Conservation (phyloP, 192 early-diverging fungal genomes). For the Podila horticola region DNA sequence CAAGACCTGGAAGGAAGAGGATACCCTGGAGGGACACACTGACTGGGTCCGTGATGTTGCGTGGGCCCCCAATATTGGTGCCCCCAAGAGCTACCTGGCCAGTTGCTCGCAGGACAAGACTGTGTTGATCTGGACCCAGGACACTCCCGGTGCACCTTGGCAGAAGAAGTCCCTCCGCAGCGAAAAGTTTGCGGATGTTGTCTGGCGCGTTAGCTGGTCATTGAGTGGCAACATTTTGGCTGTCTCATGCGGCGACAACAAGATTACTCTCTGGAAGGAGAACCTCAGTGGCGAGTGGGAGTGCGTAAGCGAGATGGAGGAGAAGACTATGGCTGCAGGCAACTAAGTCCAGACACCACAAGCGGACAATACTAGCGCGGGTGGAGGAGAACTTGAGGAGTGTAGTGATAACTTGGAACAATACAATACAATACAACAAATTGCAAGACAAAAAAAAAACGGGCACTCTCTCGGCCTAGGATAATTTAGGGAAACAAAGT, state of each 20-base stretch:
- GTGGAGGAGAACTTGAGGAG: not conserved
- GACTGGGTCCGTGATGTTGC: slow-evolving; percentile 99
- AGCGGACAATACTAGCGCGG: not conserved
- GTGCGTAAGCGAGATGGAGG: slow-evolving; percentile 81
- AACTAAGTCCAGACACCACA: slow-evolving; percentile 10
- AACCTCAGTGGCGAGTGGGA: slow-evolving; percentile 92
- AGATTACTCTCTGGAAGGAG: slow-evolving; percentile 97
- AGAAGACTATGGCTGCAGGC: slow-evolving; percentile 49
- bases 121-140: slow-evolving; percentile 96
- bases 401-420: too few relatives aligned
- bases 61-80: slow-evolving; percentile 95
- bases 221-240: slow-evolving; percentile 95
- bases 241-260: slow-evolving; percentile 97
- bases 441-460: too few relatives aligned
- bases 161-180: slow-evolving; percentile 73
- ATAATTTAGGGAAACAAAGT: too few relatives aligned
- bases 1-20: slow-evolving; percentile 83
- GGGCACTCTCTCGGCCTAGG: too few relatives aligned
- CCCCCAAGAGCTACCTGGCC: slow-evolving; percentile 90
- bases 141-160: slow-evolving; percentile 76
- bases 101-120: slow-evolving; percentile 98
- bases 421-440: too few relatives aligned
- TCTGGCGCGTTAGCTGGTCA: slow-evolving; percentile 99
- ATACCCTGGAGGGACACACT: slow-evolving; percentile 86
- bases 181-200: slow-evolving; percentile 93